A percentile compares a stretch with the other conserved stretches of the same genome.
phyloP scores from a whole-genome alignment of 2,329 filamentous ascomycete genomes.

The Botryosphaeria dothidea region DNA sequence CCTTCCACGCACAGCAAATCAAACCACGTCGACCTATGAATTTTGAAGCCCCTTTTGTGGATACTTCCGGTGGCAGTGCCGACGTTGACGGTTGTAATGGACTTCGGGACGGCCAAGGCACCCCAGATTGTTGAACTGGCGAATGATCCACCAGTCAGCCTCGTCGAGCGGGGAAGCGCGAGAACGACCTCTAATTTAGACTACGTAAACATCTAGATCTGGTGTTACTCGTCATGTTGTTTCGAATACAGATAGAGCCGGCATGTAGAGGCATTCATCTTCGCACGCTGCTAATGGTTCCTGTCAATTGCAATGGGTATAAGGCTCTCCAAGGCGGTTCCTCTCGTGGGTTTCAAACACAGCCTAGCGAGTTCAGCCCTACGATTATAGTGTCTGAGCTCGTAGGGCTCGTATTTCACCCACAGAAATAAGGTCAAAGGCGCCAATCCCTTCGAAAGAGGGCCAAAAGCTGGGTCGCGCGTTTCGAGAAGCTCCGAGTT shows the following conservation, averaged over 20 bases:
- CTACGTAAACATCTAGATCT: too few species aligned
- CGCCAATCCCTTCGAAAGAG: not conserved
- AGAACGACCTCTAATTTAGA: not conserved
- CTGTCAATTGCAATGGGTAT: too few species aligned
- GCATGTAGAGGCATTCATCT: too few species aligned
- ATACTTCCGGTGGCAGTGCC: not conserved
- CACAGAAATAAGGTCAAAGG: not conserved
- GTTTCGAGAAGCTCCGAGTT: not conserved
- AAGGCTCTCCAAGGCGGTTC: too few species aligned
- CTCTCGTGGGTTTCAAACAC: too few species aligned
- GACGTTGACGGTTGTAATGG: not conserved
- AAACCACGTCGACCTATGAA: not conserved
- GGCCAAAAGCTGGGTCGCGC: not conserved
- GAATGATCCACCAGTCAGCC: not conserved
- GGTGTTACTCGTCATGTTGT: too few species aligned
- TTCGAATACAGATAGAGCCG: too few species aligned
- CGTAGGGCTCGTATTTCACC: not conserved
- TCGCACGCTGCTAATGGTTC: too few species aligned
- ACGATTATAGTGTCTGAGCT: not conserved
- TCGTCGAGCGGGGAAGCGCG: not conserved
- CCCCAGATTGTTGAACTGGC: not conserved
- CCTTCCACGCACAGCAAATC: not conserved
- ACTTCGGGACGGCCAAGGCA: not conserved
- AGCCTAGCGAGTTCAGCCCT: not conserved
- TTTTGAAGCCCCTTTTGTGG: not conserved